phyloP scores from a whole-genome alignment of 1,284 basidiomycete genomes.

The Cryptococcus sp. region DNA sequence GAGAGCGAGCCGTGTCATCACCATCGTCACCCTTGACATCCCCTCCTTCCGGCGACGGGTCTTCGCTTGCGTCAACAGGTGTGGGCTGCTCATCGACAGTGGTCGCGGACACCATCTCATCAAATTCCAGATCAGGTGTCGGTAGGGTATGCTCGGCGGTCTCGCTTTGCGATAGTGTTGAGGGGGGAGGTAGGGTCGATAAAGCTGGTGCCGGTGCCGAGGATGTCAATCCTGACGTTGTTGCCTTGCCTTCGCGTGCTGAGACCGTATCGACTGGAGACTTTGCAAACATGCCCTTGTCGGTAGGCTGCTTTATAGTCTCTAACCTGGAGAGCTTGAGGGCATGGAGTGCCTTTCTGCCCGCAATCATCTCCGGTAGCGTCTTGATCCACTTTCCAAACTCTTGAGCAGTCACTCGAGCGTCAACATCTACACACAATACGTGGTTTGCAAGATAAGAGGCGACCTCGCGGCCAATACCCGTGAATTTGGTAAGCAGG shows the following conservation, averaged over 20 bases:
- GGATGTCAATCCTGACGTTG: constrained; percentile 41
- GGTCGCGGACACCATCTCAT: constrained; percentile 34
- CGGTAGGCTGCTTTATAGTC: constrained; percentile 24
- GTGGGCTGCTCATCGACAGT: constrained; percentile 45
- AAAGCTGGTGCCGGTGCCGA: constrained; percentile 35
- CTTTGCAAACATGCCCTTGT: constrained; percentile 46
- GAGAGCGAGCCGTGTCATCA: constrained; percentile 34
- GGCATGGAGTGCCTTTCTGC: constrained; percentile 44
- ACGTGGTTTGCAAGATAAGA: constrained; percentile 81
- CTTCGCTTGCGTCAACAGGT: constrained; percentile 32
- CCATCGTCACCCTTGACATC: constrained; percentile 15
- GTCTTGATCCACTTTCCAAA: constrained; percentile 85
- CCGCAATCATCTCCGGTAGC: constrained; percentile 69
- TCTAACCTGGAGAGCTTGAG: constrained; percentile 42
- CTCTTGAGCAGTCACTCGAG: constrained; percentile 73
- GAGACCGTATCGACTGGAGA: constrained; percentile 29
- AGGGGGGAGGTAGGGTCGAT: constrained; percentile 24
- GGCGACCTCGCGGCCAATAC: constrained; percentile 84
- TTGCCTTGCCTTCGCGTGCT: constrained; percentile 28
- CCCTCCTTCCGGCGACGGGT: constrained; percentile 30
- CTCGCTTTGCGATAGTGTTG: constrained; percentile 6
- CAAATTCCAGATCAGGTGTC: constrained; percentile 25
- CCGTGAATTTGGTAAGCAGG: constrained; percentile 85
- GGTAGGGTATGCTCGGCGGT: constrained; percentile 9
- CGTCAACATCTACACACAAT: constrained; percentile 67